These are phyloP conservation scores for Meyerozyma sp. DNA, from an alignment of 1,139 yeast species.

Conservation along the genomic window DNA sequence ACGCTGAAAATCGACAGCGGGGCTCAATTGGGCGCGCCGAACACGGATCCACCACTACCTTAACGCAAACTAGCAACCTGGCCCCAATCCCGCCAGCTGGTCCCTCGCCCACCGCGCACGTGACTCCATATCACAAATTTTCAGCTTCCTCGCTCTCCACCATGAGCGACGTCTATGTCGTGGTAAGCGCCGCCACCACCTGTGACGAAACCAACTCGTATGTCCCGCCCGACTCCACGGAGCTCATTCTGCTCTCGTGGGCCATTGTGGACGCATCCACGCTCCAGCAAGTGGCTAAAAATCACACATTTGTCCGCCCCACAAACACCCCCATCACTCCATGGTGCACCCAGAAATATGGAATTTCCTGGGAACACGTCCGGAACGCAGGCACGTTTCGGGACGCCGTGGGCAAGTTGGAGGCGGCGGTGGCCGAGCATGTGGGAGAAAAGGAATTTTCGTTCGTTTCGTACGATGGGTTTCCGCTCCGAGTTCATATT, in stretches of 20 bases:
- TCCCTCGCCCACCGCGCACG: background rate
- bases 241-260: slow-evolving; percentile 68
- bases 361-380: slow-evolving; percentile 61
- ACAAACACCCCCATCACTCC: slow-evolving; percentile 65
- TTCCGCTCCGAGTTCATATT: slow-evolving; percentile 71
- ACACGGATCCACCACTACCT: too few relatives aligned
- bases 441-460: slow-evolving; percentile 51
- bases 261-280: slow-evolving; percentile 36
- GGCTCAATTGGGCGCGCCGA: too few relatives aligned
- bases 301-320: slow-evolving; percentile 54
- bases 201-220: slow-evolving; percentile 61
- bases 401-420: slow-evolving; percentile 56
- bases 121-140: background rate
- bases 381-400: slow-evolving; percentile 49
- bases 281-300: slow-evolving; percentile 30
- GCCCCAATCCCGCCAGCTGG: too few relatives aligned
- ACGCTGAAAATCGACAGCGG: too few relatives aligned
- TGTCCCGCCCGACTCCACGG: slow-evolving; percentile 59
- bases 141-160: background rate
- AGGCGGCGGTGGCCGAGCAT: slow-evolving; percentile 41
- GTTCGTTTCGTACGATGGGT: slow-evolving; percentile 61
- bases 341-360: slow-evolving; percentile 47
- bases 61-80: too few relatives aligned
- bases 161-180: slow-evolving; percentile 60
- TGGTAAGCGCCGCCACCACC: slow-evolving; percentile 60